Base-by-base conservation (phyloP, 2,329 filamentous ascomycete genomes). In the Didymella lethalis region DNA sequence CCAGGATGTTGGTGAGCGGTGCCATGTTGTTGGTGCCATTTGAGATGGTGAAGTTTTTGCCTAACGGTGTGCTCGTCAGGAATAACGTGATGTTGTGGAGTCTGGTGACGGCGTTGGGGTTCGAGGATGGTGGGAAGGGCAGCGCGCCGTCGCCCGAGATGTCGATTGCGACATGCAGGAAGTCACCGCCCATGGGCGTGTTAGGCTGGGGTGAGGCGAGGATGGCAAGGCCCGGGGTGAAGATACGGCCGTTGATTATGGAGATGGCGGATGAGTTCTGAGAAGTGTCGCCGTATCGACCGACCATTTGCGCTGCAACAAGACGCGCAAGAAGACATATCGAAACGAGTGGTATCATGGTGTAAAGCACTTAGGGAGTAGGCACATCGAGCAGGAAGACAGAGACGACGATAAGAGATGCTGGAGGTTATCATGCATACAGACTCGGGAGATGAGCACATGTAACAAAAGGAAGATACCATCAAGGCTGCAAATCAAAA, bases 61-160 rank as follows among this genome's bases (percentile, higher is more conserved):
- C 80, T 0, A 85, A 86, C n/a, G 73, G 72, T 68, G 86, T 88
- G 73, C 86, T 89, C 63, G 84, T 89, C 12, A 91, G 81, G 71
- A 90, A 90, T 57, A 90, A 81, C 55, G 84, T 88, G 68, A 90
- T 86, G 72, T 86, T 87, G 76, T 85, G 81, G 63, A 90, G 86
- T 58, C 81, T 79, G 50, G 84, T 88, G 7, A 83, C 77, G 26
- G 82, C 83, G 64, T 85, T 79, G n/a, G 79, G 69, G 4, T 81
- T 78, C 14, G 66, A 64, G 61, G 85, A 82, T 0, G 85, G 83
- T 29, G 86, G 84, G 14, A 88, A 79, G n/a, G 83, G 81, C 20
- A 91, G 79, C 61, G 84, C 83, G 66, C 88, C 88, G 67, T 90
- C 83, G 38, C 86, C 86, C 4, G 87, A 86, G 25, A 90, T 84